Percentiles rank a stretch among this genome's conserved stretches.
These are phyloP conservation scores for Boletellus ananas DNA, from an alignment of 768 basidiomycete genomes.

Conservation along the genomic window DNA sequence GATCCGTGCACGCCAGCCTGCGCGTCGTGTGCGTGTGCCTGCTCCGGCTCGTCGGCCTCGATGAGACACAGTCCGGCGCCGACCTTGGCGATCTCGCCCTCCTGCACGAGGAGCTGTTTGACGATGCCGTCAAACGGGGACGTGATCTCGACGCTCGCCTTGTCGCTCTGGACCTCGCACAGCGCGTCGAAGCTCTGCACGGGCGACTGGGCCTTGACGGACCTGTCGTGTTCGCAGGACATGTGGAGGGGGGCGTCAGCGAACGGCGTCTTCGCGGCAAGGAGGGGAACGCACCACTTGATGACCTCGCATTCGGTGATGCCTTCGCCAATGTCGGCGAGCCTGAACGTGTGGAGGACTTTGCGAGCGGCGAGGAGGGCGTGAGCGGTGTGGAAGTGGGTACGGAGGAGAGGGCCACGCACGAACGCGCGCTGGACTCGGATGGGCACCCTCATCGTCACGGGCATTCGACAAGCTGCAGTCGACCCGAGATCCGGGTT, in stretches of 20 bases:
- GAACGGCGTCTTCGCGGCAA: background rate
- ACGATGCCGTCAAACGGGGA: constrained; percentile 79
- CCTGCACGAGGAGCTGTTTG: constrained; percentile 67
- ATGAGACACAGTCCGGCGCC: constrained; percentile 75
- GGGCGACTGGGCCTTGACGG: constrained; percentile 46
- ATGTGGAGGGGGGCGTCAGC: no score
- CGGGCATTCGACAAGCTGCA: background rate
- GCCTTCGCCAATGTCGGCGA: constrained; percentile 87
- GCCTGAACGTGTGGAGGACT: constrained; percentile 60
- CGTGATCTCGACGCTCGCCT: constrained; percentile 88
- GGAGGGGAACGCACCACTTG: constrained; percentile 56
- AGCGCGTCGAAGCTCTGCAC: constrained; percentile 67
- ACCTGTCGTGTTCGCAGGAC: constrained; percentile 41
- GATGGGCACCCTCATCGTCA: constrained; percentile 8
- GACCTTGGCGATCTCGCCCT: constrained; percentile 83
- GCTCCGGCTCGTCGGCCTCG: constrained; percentile 53
- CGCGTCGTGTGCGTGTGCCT: constrained; percentile 34
- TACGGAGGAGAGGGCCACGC: constrained; percentile 28
- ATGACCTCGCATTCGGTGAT: constrained; percentile 90
- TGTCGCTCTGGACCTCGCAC: constrained; percentile 88
- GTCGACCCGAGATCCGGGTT: no score
- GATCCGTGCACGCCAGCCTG: background rate
- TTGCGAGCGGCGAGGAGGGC: constrained; percentile 32
- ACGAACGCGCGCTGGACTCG: constrained; percentile 19
- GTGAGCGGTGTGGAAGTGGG: constrained; percentile 36